phyloP scores from a whole-genome alignment of 208 protist genomes.

The Leptomonas seymouri region DNA sequence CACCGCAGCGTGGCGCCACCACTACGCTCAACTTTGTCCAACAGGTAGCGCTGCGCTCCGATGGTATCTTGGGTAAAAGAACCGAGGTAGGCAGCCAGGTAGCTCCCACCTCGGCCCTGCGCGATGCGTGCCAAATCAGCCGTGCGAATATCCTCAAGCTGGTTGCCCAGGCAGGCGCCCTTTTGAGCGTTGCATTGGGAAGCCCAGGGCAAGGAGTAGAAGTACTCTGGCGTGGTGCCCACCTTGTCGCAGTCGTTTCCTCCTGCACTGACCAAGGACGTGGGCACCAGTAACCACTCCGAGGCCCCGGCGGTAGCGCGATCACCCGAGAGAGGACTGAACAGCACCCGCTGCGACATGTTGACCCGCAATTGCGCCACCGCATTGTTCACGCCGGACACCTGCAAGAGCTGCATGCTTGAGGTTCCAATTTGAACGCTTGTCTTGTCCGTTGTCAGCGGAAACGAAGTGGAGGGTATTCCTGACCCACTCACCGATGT shows the following conservation, averaged over 20 bases:
- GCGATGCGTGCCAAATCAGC: conserved; percentile 37
- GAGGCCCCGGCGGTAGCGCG: conserved; percentile 18
- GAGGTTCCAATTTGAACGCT: conserved; percentile 9
- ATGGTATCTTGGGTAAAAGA: conserved; percentile 18
- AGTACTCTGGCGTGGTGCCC: conserved; percentile 53
- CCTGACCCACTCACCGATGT: conserved; percentile 29
- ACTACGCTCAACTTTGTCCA: conserved; percentile 31
- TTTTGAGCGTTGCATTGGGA: conserved; percentile 34
- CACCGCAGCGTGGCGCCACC: conserved; percentile 41
- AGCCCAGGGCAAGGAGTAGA: conserved; percentile 33
- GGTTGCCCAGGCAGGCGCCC: conserved; percentile 57
- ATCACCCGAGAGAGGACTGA: conserved; percentile 34
- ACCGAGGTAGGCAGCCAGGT: conserved; percentile 51
- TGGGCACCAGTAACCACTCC: conserved; percentile 74
- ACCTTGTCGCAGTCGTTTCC: conserved; percentile 72
- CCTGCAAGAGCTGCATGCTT: conserved; percentile 14
- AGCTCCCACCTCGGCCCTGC: conserved; percentile 33
- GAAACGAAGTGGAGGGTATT: conserved; percentile 17
- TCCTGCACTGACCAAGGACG: conserved; percentile 40
- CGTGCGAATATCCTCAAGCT: conserved; percentile 62
- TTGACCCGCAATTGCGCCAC: conserved; percentile 4
- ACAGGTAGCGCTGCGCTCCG: conserved; percentile 21
- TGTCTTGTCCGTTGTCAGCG: conserved; percentile 26
- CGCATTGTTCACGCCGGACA: conserved; percentile 1
- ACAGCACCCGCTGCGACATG: conserved; percentile 46